Conservation (phyloP, 2,329 filamentous ascomycete species). For the Clonostachys byssicola region DNA sequence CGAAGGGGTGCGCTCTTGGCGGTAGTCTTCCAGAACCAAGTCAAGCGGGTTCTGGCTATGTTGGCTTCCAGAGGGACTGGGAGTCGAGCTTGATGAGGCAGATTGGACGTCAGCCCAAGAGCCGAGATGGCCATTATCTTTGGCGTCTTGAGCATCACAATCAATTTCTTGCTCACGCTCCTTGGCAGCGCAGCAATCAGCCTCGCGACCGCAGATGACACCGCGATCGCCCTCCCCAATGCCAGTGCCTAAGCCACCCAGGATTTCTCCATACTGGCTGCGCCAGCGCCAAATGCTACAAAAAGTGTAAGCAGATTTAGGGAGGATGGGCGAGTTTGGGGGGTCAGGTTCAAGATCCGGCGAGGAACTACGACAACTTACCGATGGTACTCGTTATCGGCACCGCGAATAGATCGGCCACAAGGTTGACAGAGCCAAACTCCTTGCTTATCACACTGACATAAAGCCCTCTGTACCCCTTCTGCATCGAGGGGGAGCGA, state of each 20-base stretch:
- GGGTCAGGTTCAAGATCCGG: not conserved
- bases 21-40: slow-evolving; percentile 19
- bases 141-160: slow-evolving; percentile 74
- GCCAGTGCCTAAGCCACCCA: slow-evolving; percentile 77
- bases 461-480: slow-evolving; percentile 51
- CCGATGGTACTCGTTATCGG: slow-evolving; percentile 56
- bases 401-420: slow-evolving; percentile 62
- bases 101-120: slow-evolving; percentile 1
- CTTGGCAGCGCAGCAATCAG: slow-evolving; percentile 69
- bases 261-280: slow-evolving; percentile 75
- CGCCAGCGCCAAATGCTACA: slow-evolving; percentile 82
- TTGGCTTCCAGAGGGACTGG: slow-evolving; percentile 2
- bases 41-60: slow-evolving; percentile 10
- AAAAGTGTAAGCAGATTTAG: not conserved
- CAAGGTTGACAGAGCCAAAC: slow-evolving; percentile 88
- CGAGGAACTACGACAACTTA: slow-evolving; percentile 20
- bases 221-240: slow-evolving; percentile 86
- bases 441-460: slow-evolving; percentile 46
- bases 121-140: slow-evolving; percentile 24
- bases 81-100: slow-evolving; percentile 3
- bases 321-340: not conserved
- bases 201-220: slow-evolving; percentile 79
- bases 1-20: slow-evolving; percentile 35
- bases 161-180: slow-evolving; percentile 82
- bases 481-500: slow-evolving; percentile 41